Evolutionary conservation across 192 early-diverging fungal genomes (phyloP).

Genomic region (Podila clonocystis): DNA sequence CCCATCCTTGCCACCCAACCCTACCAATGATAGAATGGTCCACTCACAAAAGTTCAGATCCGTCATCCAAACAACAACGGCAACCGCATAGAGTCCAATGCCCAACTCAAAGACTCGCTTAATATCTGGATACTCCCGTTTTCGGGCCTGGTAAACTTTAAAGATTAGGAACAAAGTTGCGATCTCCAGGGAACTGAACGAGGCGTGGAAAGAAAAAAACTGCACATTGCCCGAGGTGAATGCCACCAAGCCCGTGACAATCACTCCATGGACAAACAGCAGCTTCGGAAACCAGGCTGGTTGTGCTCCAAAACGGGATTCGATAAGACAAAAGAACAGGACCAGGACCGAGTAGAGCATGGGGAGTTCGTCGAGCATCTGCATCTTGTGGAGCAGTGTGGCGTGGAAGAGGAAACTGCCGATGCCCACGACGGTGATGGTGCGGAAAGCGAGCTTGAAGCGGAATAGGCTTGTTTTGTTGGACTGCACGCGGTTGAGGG

Average conservation of each 20-base stretch:
- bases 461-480: constrained; percentile 43
- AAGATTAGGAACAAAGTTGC: constrained; percentile 28
- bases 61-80: constrained; percentile 38
- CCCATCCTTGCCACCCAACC: neutral
- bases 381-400: constrained; percentile 74
- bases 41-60: constrained; percentile 49
- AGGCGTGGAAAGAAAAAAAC: constrained; percentile 33
- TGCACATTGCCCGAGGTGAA: constrained; percentile 33
- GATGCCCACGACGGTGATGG: constrained; percentile 77
- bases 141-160: constrained; percentile 31
- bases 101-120: constrained; percentile 43
- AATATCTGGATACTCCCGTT: constrained; percentile 33
- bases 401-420: constrained; percentile 85
- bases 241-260: constrained; percentile 41
- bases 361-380: constrained; percentile 70
- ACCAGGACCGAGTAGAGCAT: constrained; percentile 50
- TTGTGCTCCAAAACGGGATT: constrained; percentile 53
- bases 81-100: constrained; percentile 24
- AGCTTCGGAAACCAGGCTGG: constrained; percentile 56
- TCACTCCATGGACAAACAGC: constrained; percentile 55
- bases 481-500: constrained; percentile 7
- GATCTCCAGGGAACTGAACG: constrained; percentile 39
- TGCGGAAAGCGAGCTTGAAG: constrained; percentile 63
- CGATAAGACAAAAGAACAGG: constrained; percentile 52
- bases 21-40: constrained; percentile 8